Percentiles rank a stretch among this genome's conserved stretches.
phyloP scores from a whole-genome alignment of 2,329 filamentous ascomycete genomes.

The Phyllosticta capitalensis region DNA sequence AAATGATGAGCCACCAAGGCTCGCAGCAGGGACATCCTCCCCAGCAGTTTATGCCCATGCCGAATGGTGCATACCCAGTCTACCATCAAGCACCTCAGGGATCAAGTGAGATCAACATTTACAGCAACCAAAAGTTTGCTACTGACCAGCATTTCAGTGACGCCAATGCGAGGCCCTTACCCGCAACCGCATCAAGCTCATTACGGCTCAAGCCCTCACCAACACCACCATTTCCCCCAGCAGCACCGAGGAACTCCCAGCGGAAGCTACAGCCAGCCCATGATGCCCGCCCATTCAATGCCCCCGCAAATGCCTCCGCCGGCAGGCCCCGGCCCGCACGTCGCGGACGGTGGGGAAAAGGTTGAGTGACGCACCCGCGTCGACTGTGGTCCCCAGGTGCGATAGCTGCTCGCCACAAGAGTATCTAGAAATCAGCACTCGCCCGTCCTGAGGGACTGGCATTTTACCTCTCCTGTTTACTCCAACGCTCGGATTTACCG shows the following conservation, averaged over 20 bases:
- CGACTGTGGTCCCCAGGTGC: neutral
- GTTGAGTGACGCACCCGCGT: slow-evolving; percentile 2
- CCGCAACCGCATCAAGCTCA: slow-evolving; percentile 31
- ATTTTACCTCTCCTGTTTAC: neutral
- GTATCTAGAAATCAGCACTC: no score
- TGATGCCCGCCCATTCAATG: slow-evolving; percentile 32
- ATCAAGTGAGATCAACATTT: slow-evolving; percentile 54
- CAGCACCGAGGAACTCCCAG: slow-evolving; percentile 31
- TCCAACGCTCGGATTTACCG: neutral
- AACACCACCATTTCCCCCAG: slow-evolving; percentile 31
- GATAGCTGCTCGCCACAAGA: neutral
- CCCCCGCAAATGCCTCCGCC: slow-evolving; percentile 23
- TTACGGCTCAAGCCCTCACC: slow-evolving; percentile 30
- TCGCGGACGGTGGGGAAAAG: slow-evolving; percentile 7
- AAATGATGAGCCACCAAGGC: slow-evolving; percentile 91
- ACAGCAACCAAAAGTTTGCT: slow-evolving; percentile 12
- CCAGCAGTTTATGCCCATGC: slow-evolving; percentile 63
- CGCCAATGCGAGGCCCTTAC: slow-evolving; percentile 29
- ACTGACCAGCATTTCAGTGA: slow-evolving; percentile 21
- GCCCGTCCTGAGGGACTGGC: neutral
- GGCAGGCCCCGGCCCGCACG: slow-evolving; percentile 6
- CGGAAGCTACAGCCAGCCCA: slow-evolving; percentile 31
- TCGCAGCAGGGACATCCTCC: slow-evolving; percentile 78
- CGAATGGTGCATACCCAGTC: slow-evolving; percentile 63
- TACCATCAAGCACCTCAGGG: slow-evolving; percentile 61